Evolutionary conservation across 768 basidiomycete species (phyloP), one percentile per base, ranked within the genome.

Genomic region (Udeniomyces megalosporus): DNA sequence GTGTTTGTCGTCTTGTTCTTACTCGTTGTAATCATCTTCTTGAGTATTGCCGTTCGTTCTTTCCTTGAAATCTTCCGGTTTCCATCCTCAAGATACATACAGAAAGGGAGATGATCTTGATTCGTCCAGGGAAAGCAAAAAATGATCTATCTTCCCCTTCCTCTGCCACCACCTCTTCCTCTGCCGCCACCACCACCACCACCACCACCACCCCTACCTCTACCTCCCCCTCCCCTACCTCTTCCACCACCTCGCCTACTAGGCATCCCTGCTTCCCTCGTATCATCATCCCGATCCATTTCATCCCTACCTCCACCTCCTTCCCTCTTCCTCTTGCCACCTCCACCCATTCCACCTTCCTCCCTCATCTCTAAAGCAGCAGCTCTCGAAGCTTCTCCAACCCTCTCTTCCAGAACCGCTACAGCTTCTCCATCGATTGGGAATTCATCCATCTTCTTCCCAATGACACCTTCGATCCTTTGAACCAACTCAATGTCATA

Each of bases 401-500:
- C 93, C 1, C 91, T 81, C 71, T 96, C 92, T 63, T 82, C 80
- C 65, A 97, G 75, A 34, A 95, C 76, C 38, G 85, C 84, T 24
- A 96, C 82, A 66, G 95, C 91, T 70, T 93, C 87, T 69, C 71
- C 78, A 86, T 67, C 32, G 35, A 62, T 57, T n/a, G 71, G 69
- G 62, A 69, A 97, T 42, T 85, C 75, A 56, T 84, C 84, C 83
- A 99, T 85, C 74, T 90, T 87, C 76, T 93, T 93, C 45, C 82
- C 91, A 24, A 86, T 83, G 7, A 93, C 90, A 24, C 81, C 78
- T 73, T 99, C 95, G 70, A 97, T 96, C 10, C 95, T 84, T 73
- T 95, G 90, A 4, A 96, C 75, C 49, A 96, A 79, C 74, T 97
- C 95, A 59, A 99, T 90, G 68, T 99, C 95, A 73, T 97, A 99